A percentile compares a stretch with the other conserved stretches of the same genome.
Conservation (phyloP, 2,329 filamentous ascomycete genomes). For the Pestalotiopsis sp. region DNA sequence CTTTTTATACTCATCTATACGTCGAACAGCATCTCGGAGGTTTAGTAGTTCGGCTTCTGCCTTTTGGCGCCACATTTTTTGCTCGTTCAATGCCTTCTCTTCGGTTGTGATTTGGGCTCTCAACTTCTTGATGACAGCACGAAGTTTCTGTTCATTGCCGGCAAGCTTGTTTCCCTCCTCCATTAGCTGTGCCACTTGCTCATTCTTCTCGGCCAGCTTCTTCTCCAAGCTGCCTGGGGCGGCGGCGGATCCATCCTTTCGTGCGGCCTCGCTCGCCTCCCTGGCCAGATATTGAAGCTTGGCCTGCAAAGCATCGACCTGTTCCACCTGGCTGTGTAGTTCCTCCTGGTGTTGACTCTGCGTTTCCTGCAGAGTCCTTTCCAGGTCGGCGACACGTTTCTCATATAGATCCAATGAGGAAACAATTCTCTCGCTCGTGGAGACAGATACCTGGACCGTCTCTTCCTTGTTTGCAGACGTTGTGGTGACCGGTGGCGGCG, state of each 20-base stretch:
- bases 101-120: conserved; percentile 66
- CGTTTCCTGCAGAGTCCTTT: conserved; percentile 37
- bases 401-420: conserved; percentile 39
- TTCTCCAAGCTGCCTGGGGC: conserved; percentile 70
- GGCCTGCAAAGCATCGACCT: conserved; percentile 87
- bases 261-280: conserved; percentile 76
- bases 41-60: conserved; percentile 52
- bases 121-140: conserved; percentile 82
- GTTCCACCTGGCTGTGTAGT: conserved; percentile 80
- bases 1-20: conserved; percentile 59
- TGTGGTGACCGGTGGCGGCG: background rate
- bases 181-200: conserved; percentile 86
- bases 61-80: conserved; percentile 62
- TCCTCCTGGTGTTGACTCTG: conserved; percentile 75
- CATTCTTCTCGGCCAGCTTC: conserved; percentile 85
- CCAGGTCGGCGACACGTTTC: conserved; percentile 39
- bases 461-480: conserved; percentile 9
- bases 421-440: conserved; percentile 16
- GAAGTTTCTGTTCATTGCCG: conserved; percentile 82
- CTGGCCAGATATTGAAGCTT: conserved; percentile 88
- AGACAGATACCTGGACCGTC: conserved; percentile 12
- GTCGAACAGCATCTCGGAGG: conserved; percentile 50
- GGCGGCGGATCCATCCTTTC: conserved; percentile 65
- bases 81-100: conserved; percentile 65
- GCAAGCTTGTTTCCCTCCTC: conserved; percentile 91